Conservation (phyloP, 352 stramenopile genomes). For the Phytophthora ohioensis region DNA sequence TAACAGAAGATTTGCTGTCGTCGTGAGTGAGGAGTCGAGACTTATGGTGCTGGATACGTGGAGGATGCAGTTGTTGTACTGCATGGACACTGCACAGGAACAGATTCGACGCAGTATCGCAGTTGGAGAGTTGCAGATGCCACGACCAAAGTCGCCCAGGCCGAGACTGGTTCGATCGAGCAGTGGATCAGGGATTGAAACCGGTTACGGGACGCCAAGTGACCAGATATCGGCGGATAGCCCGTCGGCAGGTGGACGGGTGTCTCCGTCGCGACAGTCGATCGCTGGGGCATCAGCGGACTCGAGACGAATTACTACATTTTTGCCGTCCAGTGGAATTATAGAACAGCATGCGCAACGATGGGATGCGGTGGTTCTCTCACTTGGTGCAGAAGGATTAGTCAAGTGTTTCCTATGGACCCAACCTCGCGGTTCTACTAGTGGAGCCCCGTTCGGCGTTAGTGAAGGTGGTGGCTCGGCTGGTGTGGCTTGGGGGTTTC, state of each 20-base stretch:
- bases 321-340: conserved; percentile 14
- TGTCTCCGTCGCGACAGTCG: conserved; percentile 26
- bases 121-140: conserved; percentile 63
- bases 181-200: conserved; percentile 32
- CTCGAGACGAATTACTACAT: conserved; percentile 20
- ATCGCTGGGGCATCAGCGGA: conserved; percentile 16
- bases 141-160: conserved; percentile 14
- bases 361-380: conserved; percentile 83
- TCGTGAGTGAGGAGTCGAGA: conserved; percentile 73
- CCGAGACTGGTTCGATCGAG: conserved; percentile 31
- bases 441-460: conserved; percentile 26
- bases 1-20: conserved; percentile 74
- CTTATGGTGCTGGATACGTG: conserved; percentile 86
- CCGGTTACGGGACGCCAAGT: neutral
- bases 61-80: conserved; percentile 76
- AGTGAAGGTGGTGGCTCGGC: conserved; percentile 32
- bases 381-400: conserved; percentile 76
- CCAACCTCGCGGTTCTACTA: conserved; percentile 58
- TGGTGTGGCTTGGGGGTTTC: conserved; percentile 47
- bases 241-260: neutral
- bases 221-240: conserved; percentile 10
- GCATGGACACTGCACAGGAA: conserved; percentile 80
- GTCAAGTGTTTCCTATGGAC: conserved; percentile 86
- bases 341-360: conserved; percentile 24
- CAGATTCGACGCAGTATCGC: conserved; percentile 80